Conservation (phyloP, 2,329 filamentous ascomycete species). For the Verticillium nonalfalfae region DNA sequence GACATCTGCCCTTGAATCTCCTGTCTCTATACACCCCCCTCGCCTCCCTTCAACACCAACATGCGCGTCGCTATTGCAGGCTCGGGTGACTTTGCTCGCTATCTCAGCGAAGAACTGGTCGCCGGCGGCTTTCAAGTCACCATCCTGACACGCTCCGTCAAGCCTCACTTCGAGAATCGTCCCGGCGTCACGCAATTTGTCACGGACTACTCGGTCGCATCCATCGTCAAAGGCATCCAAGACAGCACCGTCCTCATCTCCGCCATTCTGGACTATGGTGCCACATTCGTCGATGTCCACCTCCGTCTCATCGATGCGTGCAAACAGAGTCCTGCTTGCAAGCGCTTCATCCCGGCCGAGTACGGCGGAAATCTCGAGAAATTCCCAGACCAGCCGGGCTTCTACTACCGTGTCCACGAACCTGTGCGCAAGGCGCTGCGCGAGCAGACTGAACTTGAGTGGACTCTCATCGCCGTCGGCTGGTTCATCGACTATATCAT, state of each 20-base stretch:
- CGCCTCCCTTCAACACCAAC: not conserved
- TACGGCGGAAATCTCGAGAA: slow-evolving; percentile 7
- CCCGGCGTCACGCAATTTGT: slow-evolving; percentile 1
- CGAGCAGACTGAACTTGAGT: slow-evolving; percentile 8
- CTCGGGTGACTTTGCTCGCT: slow-evolving; percentile 9
- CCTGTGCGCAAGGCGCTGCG: slow-evolving; percentile 2
- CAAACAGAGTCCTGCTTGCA: slow-evolving; percentile 7
- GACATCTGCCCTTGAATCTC: no score
- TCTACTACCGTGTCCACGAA: slow-evolving; percentile 7
- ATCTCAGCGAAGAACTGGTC: slow-evolving; percentile 9
- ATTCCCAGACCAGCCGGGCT: slow-evolving; percentile 11
- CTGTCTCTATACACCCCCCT: not conserved
- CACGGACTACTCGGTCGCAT: slow-evolving; percentile 2
- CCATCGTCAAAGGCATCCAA: slow-evolving; percentile 4
- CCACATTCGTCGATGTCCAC: slow-evolving; percentile 8
- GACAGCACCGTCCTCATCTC: slow-evolving; percentile 8
- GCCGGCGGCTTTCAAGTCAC: slow-evolving; percentile 5
- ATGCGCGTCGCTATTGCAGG: slow-evolving; percentile 11
- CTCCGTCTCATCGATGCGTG: slow-evolving; percentile 10
- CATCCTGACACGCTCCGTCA: slow-evolving; percentile 8
- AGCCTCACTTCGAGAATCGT: slow-evolving; percentile 4
- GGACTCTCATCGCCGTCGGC: slow-evolving; percentile 9
- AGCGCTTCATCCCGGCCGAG: slow-evolving; percentile 13
- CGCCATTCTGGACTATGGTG: slow-evolving; percentile 8
- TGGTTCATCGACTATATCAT: slow-evolving; percentile 12